These are phyloP conservation scores for Castanospermum australe DNA, from an alignment of 306 rosid genomes.

Conservation along the genomic window DNA sequence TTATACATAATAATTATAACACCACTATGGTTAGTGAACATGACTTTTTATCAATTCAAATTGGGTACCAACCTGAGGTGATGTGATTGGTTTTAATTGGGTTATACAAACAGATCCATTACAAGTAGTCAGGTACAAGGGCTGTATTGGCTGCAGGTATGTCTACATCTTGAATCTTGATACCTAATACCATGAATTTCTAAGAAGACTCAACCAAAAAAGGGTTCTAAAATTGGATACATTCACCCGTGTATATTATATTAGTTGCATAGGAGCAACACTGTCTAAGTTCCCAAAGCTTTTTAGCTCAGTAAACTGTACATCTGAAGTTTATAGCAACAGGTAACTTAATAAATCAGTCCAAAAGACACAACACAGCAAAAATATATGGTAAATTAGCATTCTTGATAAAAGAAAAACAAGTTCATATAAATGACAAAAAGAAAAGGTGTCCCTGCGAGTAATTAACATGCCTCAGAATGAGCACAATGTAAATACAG, in stretches of 20 bases:
- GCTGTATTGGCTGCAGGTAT: neutral
- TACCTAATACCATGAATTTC: too few species aligned
- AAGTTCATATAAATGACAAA: neutral
- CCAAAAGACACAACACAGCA: too few species aligned
- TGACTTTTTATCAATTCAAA: neutral
- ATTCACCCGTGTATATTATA: too few species aligned
- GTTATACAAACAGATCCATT: neutral
- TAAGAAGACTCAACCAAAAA: too few species aligned
- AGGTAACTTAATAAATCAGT: neutral
- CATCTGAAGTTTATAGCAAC: neutral
- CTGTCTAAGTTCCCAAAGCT: neutral
- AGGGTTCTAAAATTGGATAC: too few species aligned
- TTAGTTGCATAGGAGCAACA: neutral
- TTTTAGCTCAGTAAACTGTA: neutral
- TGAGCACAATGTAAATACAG: neutral
- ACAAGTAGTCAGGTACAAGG: neutral
- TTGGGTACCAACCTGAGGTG: neutral
- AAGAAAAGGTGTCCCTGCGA: neutral
- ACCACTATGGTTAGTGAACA: neutral
- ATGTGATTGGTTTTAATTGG: neutral
- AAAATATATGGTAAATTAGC: neutral
- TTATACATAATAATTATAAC: too few species aligned
- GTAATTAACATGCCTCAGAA: neutral
- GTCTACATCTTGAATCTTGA: too few species aligned
- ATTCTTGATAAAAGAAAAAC: neutral